Evolutionary conservation across 2,329 filamentous ascomycete species (phyloP), one percentile per base, ranked within the genome.

Genomic region (Annulohypoxylon truncatum): DNA sequence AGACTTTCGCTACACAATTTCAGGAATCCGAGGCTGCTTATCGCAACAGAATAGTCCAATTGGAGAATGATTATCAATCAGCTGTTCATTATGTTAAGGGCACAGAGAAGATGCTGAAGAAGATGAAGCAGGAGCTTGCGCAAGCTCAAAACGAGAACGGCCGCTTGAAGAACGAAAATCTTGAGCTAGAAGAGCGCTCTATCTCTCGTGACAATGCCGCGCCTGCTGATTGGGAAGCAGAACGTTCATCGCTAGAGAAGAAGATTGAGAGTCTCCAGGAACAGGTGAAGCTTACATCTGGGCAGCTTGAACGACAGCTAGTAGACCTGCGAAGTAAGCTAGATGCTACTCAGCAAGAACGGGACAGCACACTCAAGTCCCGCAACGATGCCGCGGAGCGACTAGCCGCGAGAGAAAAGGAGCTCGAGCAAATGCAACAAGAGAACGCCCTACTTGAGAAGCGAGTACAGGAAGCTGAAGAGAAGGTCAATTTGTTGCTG

Each of bases 81-180:
- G 95, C 96, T 13, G 94, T 98, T 52, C 96, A 97, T 79, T 99
- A 99, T 76, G 93, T 99, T 72, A 96, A 97, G 80, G 96, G 96
- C 63, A 98, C 96, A 1, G 96, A 99, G 80, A 98, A 97, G 86
- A 97, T 99, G 94, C 87, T 99, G 51, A 94, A 96, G 80, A 95
- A 96, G 79, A 95, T 99, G 85, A 98, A 98, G 82, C 94, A 97
- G 75, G 96, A 99, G 80, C 85, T 99, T n/a, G 86, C 91, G 58
- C 92, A 94, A 62, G 96, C 96, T 81, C 98, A 98, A 85, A 82
- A 89, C 10, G 92, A 96, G 66, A 97, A 97, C 75, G 83, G 85
- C 15, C 91, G 92, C 65, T 84, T 99, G 40, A 94, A 96, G 78
- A 87, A 89, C 48, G 93, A 97, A 74, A 83, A 97, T n/a, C 86